phyloP scores from a whole-genome alignment of 257 asterid species.

The Primulina huaijiensis region DNA sequence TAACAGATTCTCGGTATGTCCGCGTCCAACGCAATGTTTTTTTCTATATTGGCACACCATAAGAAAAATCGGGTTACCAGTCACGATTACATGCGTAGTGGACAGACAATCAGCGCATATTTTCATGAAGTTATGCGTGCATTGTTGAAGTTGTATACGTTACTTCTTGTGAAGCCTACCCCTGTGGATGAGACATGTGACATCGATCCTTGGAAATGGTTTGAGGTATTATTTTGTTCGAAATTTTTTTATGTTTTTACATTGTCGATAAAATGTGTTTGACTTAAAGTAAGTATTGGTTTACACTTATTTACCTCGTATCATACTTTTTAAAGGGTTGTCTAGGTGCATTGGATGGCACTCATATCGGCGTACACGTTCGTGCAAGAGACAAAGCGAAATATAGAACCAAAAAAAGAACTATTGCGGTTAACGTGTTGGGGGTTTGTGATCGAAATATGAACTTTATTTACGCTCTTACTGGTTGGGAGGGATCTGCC shows the following conservation, averaged over 20 bases:
- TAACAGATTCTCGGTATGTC: not conserved
- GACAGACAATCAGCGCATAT: too few species aligned
- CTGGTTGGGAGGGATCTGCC: not conserved
- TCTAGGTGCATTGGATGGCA: not conserved
- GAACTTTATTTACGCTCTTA: not conserved
- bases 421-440: not conserved
- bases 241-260: too few species aligned
- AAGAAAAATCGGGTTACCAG: not conserved
- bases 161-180: not conserved
- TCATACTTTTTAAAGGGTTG: not conserved
- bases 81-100: not conserved
- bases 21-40: not conserved
- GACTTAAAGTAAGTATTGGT: too few species aligned
- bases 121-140: not conserved
- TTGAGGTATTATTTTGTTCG: not conserved
- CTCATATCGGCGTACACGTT: not conserved
- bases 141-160: not conserved
- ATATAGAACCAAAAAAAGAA: not conserved
- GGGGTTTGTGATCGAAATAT: not conserved
- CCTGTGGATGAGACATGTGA: not conserved
- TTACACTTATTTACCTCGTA: too few species aligned
- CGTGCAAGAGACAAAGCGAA: not conserved
- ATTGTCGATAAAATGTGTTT: too few species aligned
- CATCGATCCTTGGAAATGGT: not conserved
- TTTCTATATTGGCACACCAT: not conserved